phyloP scores from a whole-genome alignment of 2,329 filamentous ascomycete species.

The Colletotrichum acutatum region DNA sequence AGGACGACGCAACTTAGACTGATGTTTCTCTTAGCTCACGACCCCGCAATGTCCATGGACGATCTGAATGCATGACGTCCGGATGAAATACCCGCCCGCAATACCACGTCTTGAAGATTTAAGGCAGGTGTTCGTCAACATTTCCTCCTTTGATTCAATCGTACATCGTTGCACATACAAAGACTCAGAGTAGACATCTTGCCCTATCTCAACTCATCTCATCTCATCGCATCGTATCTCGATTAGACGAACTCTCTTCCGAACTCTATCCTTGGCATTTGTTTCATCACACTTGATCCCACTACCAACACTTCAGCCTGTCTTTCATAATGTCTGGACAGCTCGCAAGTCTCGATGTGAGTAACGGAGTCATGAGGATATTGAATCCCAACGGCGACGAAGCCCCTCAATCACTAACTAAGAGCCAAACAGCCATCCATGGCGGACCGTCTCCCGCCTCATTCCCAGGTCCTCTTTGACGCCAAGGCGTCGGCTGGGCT shows the following conservation, averaged over 20 bases:
- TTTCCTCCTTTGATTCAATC: not conserved
- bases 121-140: not conserved
- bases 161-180: not conserved
- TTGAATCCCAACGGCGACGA: not conserved
- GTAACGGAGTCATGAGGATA: conserved; percentile 10
- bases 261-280: not conserved
- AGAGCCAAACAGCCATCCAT: conserved; percentile 66
- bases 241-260: not conserved
- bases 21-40: conserved; percentile 27
- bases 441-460: conserved; percentile 74
- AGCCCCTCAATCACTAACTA: conserved; percentile 31
- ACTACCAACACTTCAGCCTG: not conserved
- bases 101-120: not conserved
- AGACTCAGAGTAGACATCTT: not conserved
- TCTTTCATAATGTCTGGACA: not conserved
- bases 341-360: conserved; percentile 51
- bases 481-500: conserved; percentile 82
- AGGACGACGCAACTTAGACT: conserved; percentile 2
- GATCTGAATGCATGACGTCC: conserved; percentile 27
- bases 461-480: conserved; percentile 79
- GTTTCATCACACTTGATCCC: not conserved
- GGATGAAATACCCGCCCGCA: not conserved
- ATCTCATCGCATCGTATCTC: not conserved
- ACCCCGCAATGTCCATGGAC: conserved; percentile 23
- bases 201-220: not conserved